phyloP scores from a whole-genome alignment of 2,329 filamentous ascomycete species.

The Fusarium sp. region DNA sequence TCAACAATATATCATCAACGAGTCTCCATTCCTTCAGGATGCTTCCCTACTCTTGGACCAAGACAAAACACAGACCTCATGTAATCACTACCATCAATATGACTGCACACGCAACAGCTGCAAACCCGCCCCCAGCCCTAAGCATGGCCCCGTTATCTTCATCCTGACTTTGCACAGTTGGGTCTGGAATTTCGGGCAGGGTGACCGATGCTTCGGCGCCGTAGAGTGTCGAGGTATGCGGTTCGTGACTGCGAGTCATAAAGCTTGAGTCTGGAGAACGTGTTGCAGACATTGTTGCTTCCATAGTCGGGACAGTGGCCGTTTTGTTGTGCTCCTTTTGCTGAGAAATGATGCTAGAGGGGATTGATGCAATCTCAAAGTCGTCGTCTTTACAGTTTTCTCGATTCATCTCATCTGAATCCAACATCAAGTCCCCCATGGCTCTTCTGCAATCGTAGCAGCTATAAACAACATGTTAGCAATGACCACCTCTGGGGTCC shows the following conservation, averaged over 20 bases:
- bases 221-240: background rate
- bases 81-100: background rate
- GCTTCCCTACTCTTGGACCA: no score
- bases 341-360: constrained; percentile 24
- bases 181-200: background rate
- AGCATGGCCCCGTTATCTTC: background rate
- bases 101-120: background rate
- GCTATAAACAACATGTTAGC: constrained; percentile 2
- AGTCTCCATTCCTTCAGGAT: no score
- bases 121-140: background rate
- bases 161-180: background rate
- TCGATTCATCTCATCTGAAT: background rate
- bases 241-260: constrained; percentile 2
- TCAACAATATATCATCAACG: no score
- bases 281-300: background rate
- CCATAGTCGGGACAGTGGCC: constrained; percentile 3
- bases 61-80: background rate
- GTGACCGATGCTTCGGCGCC: constrained; percentile 1
- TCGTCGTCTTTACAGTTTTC: constrained; percentile 10
- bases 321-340: constrained; percentile 30
- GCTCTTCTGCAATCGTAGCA: constrained; percentile 19
- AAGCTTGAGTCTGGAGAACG: constrained; percentile 5
- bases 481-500: background rate
- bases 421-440: constrained; percentile 11
- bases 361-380: constrained; percentile 11